A percentile compares a stretch with the other conserved stretches of the same genome.
Conservation (phyloP, 345 rosid genomes). For the Lepidium africanum region DNA sequence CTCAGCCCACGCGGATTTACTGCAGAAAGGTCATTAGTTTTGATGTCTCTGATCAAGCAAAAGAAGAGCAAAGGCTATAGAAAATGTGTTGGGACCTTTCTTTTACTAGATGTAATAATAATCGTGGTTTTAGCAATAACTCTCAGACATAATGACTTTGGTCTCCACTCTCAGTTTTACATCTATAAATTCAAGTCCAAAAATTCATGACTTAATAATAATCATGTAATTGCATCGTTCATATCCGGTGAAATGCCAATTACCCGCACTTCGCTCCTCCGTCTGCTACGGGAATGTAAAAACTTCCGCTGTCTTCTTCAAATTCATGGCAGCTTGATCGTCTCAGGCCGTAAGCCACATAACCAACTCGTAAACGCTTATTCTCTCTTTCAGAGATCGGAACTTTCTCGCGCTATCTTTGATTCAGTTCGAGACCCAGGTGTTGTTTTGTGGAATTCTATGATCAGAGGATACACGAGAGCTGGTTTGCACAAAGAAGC, state of each 20-base stretch:
- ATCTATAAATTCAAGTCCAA: neutral
- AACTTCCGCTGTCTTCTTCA: constrained; percentile 32
- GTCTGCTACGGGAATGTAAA: constrained; percentile 36
- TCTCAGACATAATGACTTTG: neutral
- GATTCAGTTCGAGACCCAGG: constrained; percentile 37
- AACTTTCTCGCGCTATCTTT: constrained; percentile 42
- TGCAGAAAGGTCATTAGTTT: neutral
- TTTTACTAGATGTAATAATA: constrained; percentile 6
- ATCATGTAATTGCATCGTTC: neutral
- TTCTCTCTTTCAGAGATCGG: constrained; percentile 33
- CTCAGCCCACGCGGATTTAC: neutral
- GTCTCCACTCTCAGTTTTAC: neutral
- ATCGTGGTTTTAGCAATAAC: neutral
- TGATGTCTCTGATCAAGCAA: constrained; percentile 1
- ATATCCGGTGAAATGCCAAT: neutral
- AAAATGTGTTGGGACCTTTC: neutral
- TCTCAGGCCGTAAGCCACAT: constrained; percentile 37
- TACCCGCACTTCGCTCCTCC: constrained; percentile 4
- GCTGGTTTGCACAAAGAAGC: constrained; percentile 33
- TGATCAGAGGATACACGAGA: constrained; percentile 45
- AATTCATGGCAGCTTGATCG: constrained; percentile 38
- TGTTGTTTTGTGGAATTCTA: constrained; percentile 40
- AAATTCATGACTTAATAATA: too few relatives aligned
- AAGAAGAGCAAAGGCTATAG: neutral
- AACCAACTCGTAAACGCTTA: constrained; percentile 40